Evolutionary conservation across 2,329 filamentous ascomycete species (phyloP).

Genomic region (Diplodia seriata): DNA sequence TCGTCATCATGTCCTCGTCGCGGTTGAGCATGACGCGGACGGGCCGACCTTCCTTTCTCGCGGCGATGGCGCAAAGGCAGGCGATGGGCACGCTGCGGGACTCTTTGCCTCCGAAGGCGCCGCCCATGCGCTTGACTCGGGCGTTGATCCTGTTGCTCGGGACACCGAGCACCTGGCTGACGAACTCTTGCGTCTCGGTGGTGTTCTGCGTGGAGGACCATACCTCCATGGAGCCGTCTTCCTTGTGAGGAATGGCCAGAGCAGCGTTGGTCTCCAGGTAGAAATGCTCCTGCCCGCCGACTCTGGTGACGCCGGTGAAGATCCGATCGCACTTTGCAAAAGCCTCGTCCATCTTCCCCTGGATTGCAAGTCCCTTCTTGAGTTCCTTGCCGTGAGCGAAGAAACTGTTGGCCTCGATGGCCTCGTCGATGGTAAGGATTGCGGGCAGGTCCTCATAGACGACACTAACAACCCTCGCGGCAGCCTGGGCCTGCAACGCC

Average conservation of each 20-base stretch:
- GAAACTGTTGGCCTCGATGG: constrained; percentile 86
- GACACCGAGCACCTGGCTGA: constrained; percentile 81
- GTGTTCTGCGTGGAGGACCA: constrained; percentile 57
- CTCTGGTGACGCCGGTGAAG: constrained; percentile 80
- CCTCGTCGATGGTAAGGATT: constrained; percentile 92
- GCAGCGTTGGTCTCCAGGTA: constrained; percentile 92
- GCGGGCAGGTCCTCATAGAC: constrained; percentile 88
- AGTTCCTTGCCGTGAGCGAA: constrained; percentile 81
- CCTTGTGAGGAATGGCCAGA: constrained; percentile 81
- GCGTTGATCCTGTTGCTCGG: constrained; percentile 87
- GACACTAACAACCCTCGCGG: constrained; percentile 80
- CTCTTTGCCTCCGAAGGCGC: constrained; percentile 94
- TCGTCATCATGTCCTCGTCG: constrained; percentile 92
- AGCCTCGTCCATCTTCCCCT: constrained; percentile 67
- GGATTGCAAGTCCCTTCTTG: constrained; percentile 68
- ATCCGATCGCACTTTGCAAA: constrained; percentile 80
- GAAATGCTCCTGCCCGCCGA: constrained; percentile 97
- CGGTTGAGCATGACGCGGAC: constrained; percentile 94
- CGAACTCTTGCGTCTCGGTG: constrained; percentile 63
- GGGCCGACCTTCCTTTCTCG: constrained; percentile 80
- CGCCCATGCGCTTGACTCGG: constrained; percentile 88
- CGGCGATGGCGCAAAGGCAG: constrained; percentile 81
- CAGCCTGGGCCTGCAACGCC: constrained; percentile 77
- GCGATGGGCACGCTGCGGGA: constrained; percentile 83
- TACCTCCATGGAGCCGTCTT: constrained; percentile 93